phyloP scores from a whole-genome alignment of 1,139 yeast genomes.

The Wickerhamiella pararugosa region DNA sequence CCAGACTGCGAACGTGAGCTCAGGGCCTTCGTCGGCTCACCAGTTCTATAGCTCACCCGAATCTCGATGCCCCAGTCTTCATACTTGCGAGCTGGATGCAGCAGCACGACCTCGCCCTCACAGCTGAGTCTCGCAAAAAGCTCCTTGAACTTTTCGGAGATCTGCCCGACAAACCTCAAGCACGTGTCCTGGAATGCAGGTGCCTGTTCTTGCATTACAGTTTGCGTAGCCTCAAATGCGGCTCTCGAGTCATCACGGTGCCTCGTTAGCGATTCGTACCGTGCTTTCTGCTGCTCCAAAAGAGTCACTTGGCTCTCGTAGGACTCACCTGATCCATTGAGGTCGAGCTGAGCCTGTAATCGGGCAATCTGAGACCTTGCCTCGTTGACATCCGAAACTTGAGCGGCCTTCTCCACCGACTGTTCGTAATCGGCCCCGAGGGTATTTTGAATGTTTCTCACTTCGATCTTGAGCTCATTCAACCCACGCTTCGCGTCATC shows the following conservation, averaged over 20 bases:
- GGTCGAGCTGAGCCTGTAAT: constrained; percentile 13
- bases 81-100: constrained; percentile 30
- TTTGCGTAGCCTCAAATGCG: not conserved
- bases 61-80: constrained; percentile 77
- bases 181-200: constrained; percentile 2
- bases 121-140: constrained; percentile 67
- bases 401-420: constrained; percentile 8
- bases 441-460: constrained; percentile 4
- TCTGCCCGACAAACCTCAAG: constrained; percentile 31
- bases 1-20: constrained; percentile 91
- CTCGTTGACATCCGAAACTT: constrained; percentile 3
- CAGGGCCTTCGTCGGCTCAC: constrained; percentile 49
- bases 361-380: constrained; percentile 6
- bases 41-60: constrained; percentile 70
- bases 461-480: constrained; percentile 1
- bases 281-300: constrained; percentile 4
- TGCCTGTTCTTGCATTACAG: constrained; percentile 16
- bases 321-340: constrained; percentile 14
- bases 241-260: not conserved
- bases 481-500: constrained; percentile 1
- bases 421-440: not conserved
- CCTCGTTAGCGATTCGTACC: constrained; percentile 3
- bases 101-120: constrained; percentile 61
- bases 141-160: constrained; percentile 48
- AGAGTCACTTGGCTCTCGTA: constrained; percentile 8